Evolutionary conservation across 495 filamentous ascomycete genomes (phyloP).

Genomic region (Podospora conica): DNA sequence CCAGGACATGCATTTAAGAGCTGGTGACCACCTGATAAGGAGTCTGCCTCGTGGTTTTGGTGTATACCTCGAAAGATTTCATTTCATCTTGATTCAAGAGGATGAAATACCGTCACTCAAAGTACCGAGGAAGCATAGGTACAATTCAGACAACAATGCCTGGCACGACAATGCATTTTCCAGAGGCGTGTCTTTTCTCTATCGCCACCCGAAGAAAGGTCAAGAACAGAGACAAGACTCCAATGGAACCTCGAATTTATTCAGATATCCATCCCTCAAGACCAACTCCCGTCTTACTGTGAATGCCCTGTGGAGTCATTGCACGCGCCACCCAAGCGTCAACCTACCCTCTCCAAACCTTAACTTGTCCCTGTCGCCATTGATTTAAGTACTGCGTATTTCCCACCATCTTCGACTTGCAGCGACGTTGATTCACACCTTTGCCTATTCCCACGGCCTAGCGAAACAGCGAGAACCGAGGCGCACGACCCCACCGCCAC

Average conservation of each 20-base stretch:
- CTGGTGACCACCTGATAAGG: background rate
- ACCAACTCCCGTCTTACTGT: background rate
- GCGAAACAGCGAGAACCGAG: background rate
- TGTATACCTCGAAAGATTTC: background rate
- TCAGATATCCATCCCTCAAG: no score
- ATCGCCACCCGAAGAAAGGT: no score
- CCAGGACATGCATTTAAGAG: background rate
- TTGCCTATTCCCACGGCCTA: background rate
- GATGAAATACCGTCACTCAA: background rate
- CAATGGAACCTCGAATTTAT: no score
- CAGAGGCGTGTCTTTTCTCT: no score
- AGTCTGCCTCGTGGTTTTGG: no score
- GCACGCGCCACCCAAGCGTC: no score
- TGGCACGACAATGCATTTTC: no score
- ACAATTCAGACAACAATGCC: no score
- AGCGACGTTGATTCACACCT: background rate
- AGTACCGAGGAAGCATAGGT: background rate
- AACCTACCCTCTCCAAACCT: background rate
- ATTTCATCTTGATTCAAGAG: background rate
- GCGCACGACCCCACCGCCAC: background rate
- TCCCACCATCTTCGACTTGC: background rate
- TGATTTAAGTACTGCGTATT: background rate
- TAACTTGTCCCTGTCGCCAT: background rate
- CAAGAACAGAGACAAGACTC: no score
- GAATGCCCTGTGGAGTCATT: background rate